A percentile compares a stretch with the other conserved stretches of the same genome.
Evolutionary conservation across 257 asterid species (phyloP).

Genomic region (Nemophila menziesii): DNA sequence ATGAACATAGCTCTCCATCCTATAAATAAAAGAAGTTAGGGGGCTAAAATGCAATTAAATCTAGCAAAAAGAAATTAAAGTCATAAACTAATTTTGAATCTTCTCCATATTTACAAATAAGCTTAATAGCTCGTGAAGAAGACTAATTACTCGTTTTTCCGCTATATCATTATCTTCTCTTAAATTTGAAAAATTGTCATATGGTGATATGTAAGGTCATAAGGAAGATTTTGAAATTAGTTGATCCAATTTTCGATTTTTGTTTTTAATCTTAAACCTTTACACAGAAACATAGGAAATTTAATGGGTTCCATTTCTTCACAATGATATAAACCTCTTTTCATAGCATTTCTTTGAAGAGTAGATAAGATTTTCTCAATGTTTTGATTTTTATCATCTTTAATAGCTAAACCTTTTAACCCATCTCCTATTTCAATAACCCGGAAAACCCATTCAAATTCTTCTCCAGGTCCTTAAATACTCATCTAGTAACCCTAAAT

Average conservation of each 20-base stretch:
- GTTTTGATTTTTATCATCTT: conserved; percentile 15
- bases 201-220: conserved; percentile 71
- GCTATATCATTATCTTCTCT: conserved; percentile 50
- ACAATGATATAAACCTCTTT: conserved; percentile 40
- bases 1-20: too few relatives aligned
- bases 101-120: too few relatives aligned
- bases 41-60: too few relatives aligned
- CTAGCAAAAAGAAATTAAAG: too few relatives aligned
- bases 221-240: conserved; percentile 64
- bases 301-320: conserved; percentile 39
- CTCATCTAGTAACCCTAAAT: conserved; percentile 69
- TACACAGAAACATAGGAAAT: conserved; percentile 69
- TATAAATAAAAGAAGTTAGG: too few relatives aligned
- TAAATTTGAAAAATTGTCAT: conserved; percentile 34
- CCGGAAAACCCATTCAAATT: conserved; percentile 29
- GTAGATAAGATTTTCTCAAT: conserved; percentile 24
- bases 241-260: conserved; percentile 62
- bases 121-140: conserved; percentile 70
- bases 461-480: conserved; percentile 41
- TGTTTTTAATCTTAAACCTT: conserved; percentile 63
- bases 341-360: conserved; percentile 55
- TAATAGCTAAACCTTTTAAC: conserved; percentile 52
- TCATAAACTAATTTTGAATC: too few relatives aligned
- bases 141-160: conserved; percentile 71
- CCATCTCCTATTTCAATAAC: conserved; percentile 65